These are phyloP conservation scores for Limtongia smithiae DNA, from an alignment of 805 yeast species.

Conservation along the genomic window DNA sequence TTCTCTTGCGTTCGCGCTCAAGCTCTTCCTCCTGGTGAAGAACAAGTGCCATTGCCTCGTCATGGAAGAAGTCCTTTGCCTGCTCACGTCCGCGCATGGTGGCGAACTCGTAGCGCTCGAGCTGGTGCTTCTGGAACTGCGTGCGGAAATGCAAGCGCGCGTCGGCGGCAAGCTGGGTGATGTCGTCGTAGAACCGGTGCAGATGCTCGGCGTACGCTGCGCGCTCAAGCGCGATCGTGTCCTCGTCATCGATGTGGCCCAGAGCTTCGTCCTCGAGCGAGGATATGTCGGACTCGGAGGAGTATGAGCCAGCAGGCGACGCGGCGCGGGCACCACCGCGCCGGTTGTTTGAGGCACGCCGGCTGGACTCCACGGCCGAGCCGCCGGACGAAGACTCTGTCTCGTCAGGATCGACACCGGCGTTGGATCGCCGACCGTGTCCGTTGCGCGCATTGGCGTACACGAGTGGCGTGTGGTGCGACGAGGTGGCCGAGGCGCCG, in stretches of 20 bases:
- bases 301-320: constrained; percentile 1
- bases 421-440: neutral
- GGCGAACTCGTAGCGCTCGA: constrained; percentile 5
- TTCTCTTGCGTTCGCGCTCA: constrained; percentile 23
- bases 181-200: constrained; percentile 4
- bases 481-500: neutral
- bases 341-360: too few relatives aligned
- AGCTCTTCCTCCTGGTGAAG: constrained; percentile 20
- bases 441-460: neutral
- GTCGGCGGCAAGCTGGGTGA: constrained; percentile 12
- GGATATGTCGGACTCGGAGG: neutral
- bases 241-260: constrained; percentile 1
- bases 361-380: constrained; percentile 1
- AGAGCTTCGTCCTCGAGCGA: constrained; percentile 6
- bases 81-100: constrained; percentile 23
- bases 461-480: too few relatives aligned
- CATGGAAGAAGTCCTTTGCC: constrained; percentile 19
- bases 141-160: constrained; percentile 11
- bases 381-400: constrained; percentile 12
- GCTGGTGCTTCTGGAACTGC: constrained; percentile 8
- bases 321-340: neutral
- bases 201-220: constrained; percentile 6
- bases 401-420: constrained; percentile 15
- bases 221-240: constrained; percentile 10
- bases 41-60: constrained; percentile 26